Evolutionary conservation across 2,329 filamentous ascomycete species (phyloP).

Genomic region (Xylaria sp.): DNA sequence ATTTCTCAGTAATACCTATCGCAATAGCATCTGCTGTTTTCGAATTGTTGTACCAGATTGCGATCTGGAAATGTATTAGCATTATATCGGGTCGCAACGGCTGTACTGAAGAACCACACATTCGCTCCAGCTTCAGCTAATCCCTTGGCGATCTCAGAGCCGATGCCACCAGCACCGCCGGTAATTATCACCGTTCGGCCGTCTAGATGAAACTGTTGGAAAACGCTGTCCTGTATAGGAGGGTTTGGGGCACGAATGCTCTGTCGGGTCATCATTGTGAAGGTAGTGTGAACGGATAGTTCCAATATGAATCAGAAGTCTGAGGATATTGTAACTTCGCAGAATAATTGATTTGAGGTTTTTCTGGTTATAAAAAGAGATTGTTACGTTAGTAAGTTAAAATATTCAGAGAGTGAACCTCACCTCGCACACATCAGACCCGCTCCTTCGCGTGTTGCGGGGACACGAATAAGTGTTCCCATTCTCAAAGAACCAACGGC

Average conservation of each 20-base stretch:
- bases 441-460: background rate
- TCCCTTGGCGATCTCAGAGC: slow-evolving; percentile 49
- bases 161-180: slow-evolving; percentile 52
- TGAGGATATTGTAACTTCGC: background rate
- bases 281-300: background rate
- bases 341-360: background rate
- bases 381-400: background rate
- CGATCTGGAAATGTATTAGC: slow-evolving; percentile 31
- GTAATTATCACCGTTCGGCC: slow-evolving; percentile 51
- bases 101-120: slow-evolving; percentile 10
- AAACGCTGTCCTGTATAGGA: slow-evolving; percentile 43
- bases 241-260: slow-evolving; percentile 34
- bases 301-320: background rate
- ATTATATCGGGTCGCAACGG: background rate
- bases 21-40: slow-evolving; percentile 33
- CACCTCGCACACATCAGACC: background rate
- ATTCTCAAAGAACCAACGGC: background rate
- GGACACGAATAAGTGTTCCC: background rate
- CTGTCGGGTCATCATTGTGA: slow-evolving; percentile 2
- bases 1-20: slow-evolving; percentile 32
- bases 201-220: slow-evolving; percentile 47
- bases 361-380: background rate
- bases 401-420: background rate
- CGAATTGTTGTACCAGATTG: slow-evolving; percentile 40
- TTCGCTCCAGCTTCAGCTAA: slow-evolving; percentile 51